phyloP scores from a whole-genome alignment of 208 protist species.

The Trypanosoma mega region DNA sequence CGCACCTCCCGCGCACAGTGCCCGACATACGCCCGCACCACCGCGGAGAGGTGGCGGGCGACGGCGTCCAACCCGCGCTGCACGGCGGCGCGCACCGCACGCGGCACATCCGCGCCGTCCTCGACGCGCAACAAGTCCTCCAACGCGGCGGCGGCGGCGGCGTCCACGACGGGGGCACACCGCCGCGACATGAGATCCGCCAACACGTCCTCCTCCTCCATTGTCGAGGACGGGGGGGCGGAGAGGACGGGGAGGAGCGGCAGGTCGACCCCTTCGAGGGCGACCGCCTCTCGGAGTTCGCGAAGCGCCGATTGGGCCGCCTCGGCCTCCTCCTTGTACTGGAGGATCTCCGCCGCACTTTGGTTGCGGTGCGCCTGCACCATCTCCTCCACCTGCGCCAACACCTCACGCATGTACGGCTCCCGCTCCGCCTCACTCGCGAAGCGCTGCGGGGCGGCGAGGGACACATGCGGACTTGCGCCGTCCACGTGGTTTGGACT shows the following conservation, averaged over 20 bases:
- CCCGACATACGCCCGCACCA: conserved; percentile 10
- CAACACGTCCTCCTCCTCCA: neutral
- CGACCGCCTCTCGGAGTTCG: conserved; percentile 18
- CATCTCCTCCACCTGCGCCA: conserved; percentile 26
- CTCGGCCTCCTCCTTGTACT: conserved; percentile 31
- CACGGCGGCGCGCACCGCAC: conserved; percentile 18
- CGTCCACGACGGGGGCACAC: conserved; percentile 10
- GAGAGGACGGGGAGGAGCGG: too few relatives aligned
- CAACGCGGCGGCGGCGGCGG: conserved; percentile 16
- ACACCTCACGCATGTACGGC: conserved; percentile 24
- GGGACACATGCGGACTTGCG: too few relatives aligned
- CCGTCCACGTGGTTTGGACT: too few relatives aligned
- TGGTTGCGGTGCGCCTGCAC: conserved; percentile 29
- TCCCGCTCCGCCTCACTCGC: conserved; percentile 21
- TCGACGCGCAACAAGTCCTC: conserved; percentile 28
- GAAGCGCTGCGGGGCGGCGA: neutral
- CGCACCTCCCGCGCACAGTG: conserved; percentile 7
- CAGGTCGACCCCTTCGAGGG: conserved; percentile 26
- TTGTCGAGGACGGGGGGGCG: neutral
- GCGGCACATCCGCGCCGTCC: conserved; percentile 29
- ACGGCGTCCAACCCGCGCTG: conserved; percentile 14
- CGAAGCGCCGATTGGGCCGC: conserved; percentile 13
- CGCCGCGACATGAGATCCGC: neutral
- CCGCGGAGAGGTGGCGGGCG: conserved; percentile 7
- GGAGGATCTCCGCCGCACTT: conserved; percentile 19